Conservation (phyloP, 2,329 filamentous ascomycete genomes). For the Atkinsonella texensis region DNA sequence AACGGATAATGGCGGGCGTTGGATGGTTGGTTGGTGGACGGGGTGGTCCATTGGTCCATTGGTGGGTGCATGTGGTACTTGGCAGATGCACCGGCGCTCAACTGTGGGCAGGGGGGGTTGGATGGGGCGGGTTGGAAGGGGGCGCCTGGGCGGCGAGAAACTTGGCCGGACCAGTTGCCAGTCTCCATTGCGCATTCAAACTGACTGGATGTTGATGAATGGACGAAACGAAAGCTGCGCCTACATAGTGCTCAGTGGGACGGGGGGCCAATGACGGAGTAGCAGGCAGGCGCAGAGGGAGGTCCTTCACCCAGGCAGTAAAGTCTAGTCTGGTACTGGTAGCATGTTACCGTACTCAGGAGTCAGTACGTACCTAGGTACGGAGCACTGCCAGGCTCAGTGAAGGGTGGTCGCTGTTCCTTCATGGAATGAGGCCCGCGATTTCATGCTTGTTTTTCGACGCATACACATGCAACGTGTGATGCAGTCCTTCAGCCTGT, state of each 20-base stretch:
- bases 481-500: not conserved
- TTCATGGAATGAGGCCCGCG: not conserved
- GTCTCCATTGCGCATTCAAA: not conserved
- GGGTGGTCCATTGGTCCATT: not conserved
- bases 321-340: too few relatives aligned
- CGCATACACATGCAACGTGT: not conserved
- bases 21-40: not conserved
- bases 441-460: not conserved
- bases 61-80: constrained; percentile 3
- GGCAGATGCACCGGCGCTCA: constrained; percentile 1
- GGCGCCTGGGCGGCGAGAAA: not conserved
- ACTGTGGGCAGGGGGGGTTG: constrained; percentile 1
- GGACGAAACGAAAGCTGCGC: not conserved
- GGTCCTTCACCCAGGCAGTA: not conserved
- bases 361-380: too few relatives aligned
- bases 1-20: constrained; percentile 3
- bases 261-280: not conserved
- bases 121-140: not conserved
- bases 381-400: too few relatives aligned
- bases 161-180: not conserved
- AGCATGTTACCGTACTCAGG: too few relatives aligned
- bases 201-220: too few relatives aligned
- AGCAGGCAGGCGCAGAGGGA: not conserved
- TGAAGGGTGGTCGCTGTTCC: too few relatives aligned
- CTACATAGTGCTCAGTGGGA: too few relatives aligned